phyloP scores from a whole-genome alignment of 345 rosid genomes.

The Euphorbia pulcherrima region DNA sequence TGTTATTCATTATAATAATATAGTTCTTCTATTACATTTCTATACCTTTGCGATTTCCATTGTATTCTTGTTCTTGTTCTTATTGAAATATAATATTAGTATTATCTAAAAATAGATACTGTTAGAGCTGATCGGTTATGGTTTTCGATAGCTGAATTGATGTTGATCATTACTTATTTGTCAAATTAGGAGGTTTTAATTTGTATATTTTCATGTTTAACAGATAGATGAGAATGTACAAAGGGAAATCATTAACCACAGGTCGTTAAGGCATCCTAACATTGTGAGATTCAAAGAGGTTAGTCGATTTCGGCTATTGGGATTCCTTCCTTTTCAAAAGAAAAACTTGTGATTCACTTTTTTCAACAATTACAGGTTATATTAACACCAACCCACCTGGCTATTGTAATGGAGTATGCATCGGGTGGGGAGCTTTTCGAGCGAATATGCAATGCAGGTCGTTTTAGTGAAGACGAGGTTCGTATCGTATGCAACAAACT shows the following conservation, averaged over 20 bases:
- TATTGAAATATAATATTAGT: no score
- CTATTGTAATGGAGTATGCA: conserved; percentile 95
- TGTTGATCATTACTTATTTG: background rate
- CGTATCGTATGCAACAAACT: background rate
- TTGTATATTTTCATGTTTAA: conserved; percentile 4
- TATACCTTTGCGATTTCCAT: no score
- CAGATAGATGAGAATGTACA: conserved; percentile 96
- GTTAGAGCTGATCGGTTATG: background rate
- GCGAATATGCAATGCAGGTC: conserved; percentile 77
- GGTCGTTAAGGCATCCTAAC: conserved; percentile 91
- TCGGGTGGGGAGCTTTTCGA: conserved; percentile 93
- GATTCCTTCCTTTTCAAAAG: background rate
- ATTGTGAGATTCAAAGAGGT: conserved; percentile 97
- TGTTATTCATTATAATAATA: no score
- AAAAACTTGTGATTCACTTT: conserved; percentile 9
- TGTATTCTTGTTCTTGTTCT: no score
- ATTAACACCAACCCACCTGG: conserved; percentile 90
- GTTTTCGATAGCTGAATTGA: background rate
- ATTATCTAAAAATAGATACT: background rate
- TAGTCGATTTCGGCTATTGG: background rate
- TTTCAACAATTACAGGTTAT: conserved; percentile 43
- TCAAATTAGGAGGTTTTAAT: conserved; percentile 4
- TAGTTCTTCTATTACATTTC: no score
- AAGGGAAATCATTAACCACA: conserved; percentile 90
- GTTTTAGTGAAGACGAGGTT: conserved; percentile 94